Evolutionary conservation across 2,329 filamentous ascomycete species (phyloP), one percentile per base, ranked within the genome.

Genomic region (Hymenoscyphus fraxineus): DNA sequence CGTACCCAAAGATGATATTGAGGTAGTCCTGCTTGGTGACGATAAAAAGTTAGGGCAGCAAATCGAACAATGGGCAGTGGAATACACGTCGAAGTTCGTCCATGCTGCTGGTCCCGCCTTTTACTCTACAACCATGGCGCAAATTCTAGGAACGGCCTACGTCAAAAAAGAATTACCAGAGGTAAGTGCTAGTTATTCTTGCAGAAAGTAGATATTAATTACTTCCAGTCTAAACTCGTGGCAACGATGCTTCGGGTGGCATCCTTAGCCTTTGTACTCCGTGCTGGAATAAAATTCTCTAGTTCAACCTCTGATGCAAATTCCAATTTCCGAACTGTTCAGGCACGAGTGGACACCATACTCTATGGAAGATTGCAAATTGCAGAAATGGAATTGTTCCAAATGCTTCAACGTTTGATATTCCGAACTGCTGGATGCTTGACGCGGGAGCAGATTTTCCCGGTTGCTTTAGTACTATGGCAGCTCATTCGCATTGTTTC

Each of bases 281-380:
- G 65, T 32, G 69, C 69, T 15, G 70, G 69, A 32, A 64, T 72
- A 6, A 69, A 66, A 31, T 67, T 58, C 35, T 64, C 60, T 7
- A 57, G 51, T 55, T 61, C 22, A 7, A 19, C 27, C 41, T 19
- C 47, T 15, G 22, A 62, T 44, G 40, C 32, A 9, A 56, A 51
- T 12, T 59, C 59, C 3, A 56, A 57, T 35, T 69, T 65, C 61
- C 67, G 66, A 12, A 71, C 68, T 13, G 63, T 69, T 7, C 66
- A 70, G 64, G 70, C 70, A 38, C 65, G 66, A 27, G 65, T 73
- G 39, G 71, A 73, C n/a, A 73, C 71, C 3, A 66, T 70, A n/a
- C 63, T 73, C 10, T 73, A 70, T 59, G 63, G 69, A 39, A 65
- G 68, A 4, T 68, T 73, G 15, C 63, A 67, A 22, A 38, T 68